Base-by-base conservation (phyloP, 2,329 filamentous ascomycete genomes). In the Fusarium siculi region DNA sequence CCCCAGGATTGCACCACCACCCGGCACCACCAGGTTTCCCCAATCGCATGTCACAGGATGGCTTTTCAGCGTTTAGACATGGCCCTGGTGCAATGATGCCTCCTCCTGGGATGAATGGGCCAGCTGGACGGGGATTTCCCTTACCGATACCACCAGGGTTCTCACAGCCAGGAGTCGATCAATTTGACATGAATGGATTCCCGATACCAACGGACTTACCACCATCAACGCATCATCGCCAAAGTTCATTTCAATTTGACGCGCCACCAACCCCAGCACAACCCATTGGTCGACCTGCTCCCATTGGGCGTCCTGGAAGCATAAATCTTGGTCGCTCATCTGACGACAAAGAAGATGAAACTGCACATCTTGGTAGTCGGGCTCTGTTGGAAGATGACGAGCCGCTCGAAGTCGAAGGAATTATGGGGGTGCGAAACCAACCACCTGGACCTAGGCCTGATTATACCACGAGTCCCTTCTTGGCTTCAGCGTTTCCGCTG, bases 231-330 rank as follows among this genome's bases (percentile, higher is more conserved):
- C 95, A 97, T 82, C 92, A 92, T 14, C 89, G 95, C 70, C 94
- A 97, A 75, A 87, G 90, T 16, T 97, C 94, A 10, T 87, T 86
- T 18, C 91, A 92, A 18, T 90, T 92, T 69, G 93, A 95, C n/a
- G 74, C 81, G 9, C 79, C 84, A 12, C 82, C 84, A 32, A 81
- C 86, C 16, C 85, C 89, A 60, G 87, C 91, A 39, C 92, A 94
- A 71, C 93, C 93, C 3, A 96, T 97, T 68, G 89, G 92, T 50
- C 89, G 95, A 60, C 96, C 95, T 32, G 90, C 93, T 30, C 96
- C 96, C 2, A 98, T 98, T 72, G 94, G 96, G 70, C 90, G 95
- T 39, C 96, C 96, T 2, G 91, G 92, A 21, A 97, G 95, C 80
- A 90, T 89, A 30, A 87, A 87, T 21, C 86, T 88, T 52, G 88